Conservation (phyloP, 140 eudicot genomes). For the Erigeron philadelphicus region DNA sequence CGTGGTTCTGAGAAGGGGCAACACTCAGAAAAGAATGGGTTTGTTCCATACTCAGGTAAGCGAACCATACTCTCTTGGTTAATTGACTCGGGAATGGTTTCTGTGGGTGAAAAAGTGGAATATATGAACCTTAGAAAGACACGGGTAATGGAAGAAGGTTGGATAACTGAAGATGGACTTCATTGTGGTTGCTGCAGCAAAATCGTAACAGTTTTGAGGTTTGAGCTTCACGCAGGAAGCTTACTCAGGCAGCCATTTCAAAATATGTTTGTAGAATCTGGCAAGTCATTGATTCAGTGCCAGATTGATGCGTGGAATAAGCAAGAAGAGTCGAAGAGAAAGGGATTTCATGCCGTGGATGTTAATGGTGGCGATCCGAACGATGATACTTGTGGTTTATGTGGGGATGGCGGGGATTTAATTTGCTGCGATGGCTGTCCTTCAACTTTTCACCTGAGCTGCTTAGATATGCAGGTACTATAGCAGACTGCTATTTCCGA, state of each 20-base stretch:
- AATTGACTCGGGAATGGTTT: constrained; percentile 58
- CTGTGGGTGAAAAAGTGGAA: constrained; percentile 63
- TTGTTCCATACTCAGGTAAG: constrained; percentile 54
- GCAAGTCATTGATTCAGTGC: constrained; percentile 64
- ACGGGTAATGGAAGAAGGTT: constrained; percentile 78
- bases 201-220: constrained; percentile 59
- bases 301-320: constrained; percentile 81
- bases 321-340: constrained; percentile 53
- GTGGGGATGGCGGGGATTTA: constrained; percentile 95
- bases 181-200: constrained; percentile 93
- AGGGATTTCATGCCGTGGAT: constrained; percentile 56
- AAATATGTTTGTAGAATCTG: constrained; percentile 57
- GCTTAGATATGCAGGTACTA: constrained; percentile 71
- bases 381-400: constrained; percentile 84
- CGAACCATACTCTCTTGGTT: constrained; percentile 71
- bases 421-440: constrained; percentile 97
- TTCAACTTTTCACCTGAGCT: constrained; percentile 82
- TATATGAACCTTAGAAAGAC: constrained; percentile 76
- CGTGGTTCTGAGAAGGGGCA: constrained; percentile 53
- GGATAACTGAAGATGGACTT: constrained; percentile 83
- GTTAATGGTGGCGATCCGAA: constrained; percentile 79
- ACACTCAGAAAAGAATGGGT: constrained; percentile 51
- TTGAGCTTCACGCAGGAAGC: constrained; percentile 94
- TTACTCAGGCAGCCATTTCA: constrained; percentile 71
- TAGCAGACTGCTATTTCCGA: neutral